A percentile compares a stretch with the other conserved stretches of the same genome.
Conservation (phyloP, 2,329 filamentous ascomycete genomes). For the Kalaharituber pfeilii region DNA sequence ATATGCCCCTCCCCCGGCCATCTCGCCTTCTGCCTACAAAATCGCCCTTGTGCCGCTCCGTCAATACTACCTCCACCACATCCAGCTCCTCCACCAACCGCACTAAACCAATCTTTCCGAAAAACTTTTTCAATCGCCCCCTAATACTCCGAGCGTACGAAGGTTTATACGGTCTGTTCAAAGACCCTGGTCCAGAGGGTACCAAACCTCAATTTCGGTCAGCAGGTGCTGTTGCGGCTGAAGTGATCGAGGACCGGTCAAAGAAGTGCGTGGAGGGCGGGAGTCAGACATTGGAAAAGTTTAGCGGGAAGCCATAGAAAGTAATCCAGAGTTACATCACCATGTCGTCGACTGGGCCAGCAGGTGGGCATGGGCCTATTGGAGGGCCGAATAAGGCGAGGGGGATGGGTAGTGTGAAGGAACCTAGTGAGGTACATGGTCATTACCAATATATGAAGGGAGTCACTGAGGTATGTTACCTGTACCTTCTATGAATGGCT, state of each 20-base stretch:
- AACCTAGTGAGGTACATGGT: neutral
- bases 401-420: no score
- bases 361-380: neutral
- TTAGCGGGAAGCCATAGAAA: neutral
- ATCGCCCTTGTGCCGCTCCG: no score
- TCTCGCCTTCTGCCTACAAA: no score
- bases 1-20: no score
- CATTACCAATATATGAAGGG: neutral
- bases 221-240: no score
- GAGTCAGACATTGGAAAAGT: no score
- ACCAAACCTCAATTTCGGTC: neutral
- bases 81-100: no score
- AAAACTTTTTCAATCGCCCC: neutral
- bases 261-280: no score
- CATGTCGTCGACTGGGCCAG: neutral
- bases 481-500: neutral
- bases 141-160: neutral
- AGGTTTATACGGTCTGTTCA: neutral
- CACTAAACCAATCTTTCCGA: no score
- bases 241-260: no score
- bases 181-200: neutral
- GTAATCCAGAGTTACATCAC: neutral
- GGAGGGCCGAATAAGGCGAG: neutral
- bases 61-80: no score
- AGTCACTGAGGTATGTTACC: neutral